Conservation (phyloP, 108 stramenopile genomes). For the Skeletonema marinoi region DNA sequence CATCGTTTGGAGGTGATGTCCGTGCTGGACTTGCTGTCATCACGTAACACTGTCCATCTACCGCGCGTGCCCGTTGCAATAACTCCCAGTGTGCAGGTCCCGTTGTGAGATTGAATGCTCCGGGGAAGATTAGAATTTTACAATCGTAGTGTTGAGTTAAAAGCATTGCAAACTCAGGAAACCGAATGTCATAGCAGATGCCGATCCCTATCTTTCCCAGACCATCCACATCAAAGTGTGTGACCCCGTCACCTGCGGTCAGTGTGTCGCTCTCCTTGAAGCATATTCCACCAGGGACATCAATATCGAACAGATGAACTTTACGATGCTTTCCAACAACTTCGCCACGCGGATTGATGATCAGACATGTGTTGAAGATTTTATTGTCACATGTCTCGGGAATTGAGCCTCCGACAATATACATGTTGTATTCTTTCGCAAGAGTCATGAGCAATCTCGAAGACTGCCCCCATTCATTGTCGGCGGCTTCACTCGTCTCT, state of each 20-base stretch:
- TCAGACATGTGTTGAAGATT: constrained; percentile 93
- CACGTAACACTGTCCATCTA: constrained; percentile 97
- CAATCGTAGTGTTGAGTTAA: constrained; percentile 79
- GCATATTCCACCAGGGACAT: constrained; percentile 96
- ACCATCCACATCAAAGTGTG: constrained; percentile 71
- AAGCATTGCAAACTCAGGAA: constrained; percentile 95
- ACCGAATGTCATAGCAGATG: constrained; percentile 99
- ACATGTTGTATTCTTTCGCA: constrained; percentile 73
- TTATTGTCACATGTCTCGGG: constrained; percentile 78
- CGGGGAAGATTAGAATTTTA: constrained; percentile 89
- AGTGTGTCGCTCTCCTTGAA: constrained; percentile 97
- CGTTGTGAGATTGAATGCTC: constrained; percentile 98
- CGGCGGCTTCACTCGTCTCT: background rate
- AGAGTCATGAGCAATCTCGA: constrained; percentile 53
- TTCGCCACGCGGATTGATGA: constrained; percentile 66
- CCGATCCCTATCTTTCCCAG: constrained; percentile 95
- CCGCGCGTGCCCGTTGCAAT: constrained; percentile 94
- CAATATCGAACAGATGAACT: constrained; percentile 99
- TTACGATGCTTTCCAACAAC: constrained; percentile 94
- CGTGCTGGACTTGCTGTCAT: constrained; percentile 95
- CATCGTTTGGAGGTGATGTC: constrained; percentile 46
- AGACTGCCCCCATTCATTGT: constrained; percentile 49
- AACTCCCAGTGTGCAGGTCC: constrained; percentile 99
- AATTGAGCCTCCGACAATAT: constrained; percentile 97
- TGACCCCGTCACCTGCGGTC: constrained; percentile 68